A percentile compares a stretch with the other conserved stretches of the same genome.
These are phyloP conservation scores for Tetracladium maxilliforme DNA, from an alignment of 2,329 filamentous ascomycete genomes.

Conservation along the genomic window DNA sequence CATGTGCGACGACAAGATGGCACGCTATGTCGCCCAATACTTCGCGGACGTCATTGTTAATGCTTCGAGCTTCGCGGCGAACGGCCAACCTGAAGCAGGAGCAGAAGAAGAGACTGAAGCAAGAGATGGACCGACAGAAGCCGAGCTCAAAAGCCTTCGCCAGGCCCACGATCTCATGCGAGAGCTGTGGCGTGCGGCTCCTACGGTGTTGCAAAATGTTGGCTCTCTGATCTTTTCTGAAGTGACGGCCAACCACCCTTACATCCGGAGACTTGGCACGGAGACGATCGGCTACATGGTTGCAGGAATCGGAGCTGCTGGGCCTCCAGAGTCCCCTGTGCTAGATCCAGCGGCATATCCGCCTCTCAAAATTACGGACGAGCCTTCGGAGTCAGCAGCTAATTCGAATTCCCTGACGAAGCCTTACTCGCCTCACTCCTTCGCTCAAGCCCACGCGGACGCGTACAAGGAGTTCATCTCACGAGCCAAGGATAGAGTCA, in stretches of 20 bases:
- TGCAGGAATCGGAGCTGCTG: conserved; percentile 82
- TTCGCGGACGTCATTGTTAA: conserved; percentile 96
- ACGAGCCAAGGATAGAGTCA: conserved; percentile 74
- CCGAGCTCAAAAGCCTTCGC: conserved; percentile 73
- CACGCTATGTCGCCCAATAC: conserved; percentile 84
- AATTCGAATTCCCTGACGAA: conserved; percentile 55
- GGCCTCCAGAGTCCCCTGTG: conserved; percentile 55
- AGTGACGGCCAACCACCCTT: conserved; percentile 75
- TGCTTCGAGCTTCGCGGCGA: conserved; percentile 43
- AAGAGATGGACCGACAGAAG: conserved; percentile 53
- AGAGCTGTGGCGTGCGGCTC: conserved; percentile 87
- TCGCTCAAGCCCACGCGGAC: conserved; percentile 64
- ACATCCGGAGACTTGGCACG: conserved; percentile 75
- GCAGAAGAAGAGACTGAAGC: conserved; percentile 49
- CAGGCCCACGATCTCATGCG: conserved; percentile 84
- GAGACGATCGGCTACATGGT: conserved; percentile 94
- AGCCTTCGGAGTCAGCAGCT: conserved; percentile 31
- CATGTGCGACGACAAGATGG: conserved; percentile 82
- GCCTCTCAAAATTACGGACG: conserved; percentile 50
- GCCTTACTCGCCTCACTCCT: conserved; percentile 78
- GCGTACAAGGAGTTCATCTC: conserved; percentile 78
- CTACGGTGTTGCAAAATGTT: conserved; percentile 79
- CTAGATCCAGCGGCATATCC: conserved; percentile 79
- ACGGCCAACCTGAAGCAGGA: conserved; percentile 33
- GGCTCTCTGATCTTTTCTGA: conserved; percentile 90